Conservation (phyloP, 805 yeast species). For the Nakazawaea peltata region DNA sequence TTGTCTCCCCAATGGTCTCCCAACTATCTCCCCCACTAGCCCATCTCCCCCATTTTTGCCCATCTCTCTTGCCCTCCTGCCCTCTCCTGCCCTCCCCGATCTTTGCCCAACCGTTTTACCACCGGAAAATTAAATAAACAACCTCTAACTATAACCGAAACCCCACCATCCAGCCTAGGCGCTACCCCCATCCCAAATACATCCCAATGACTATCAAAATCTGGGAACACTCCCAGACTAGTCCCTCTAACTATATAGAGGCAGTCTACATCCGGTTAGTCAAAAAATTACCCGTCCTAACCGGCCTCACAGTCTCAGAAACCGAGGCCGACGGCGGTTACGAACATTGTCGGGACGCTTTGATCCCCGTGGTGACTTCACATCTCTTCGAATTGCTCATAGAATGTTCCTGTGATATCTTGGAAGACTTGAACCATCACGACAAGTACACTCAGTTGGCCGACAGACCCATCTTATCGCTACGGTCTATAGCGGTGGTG, state of each 20-base stretch:
- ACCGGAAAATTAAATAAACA: too few species aligned
- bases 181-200: too few species aligned
- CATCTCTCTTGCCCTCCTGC: too few species aligned
- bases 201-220: conserved; percentile 6
- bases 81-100: too few species aligned
- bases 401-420: conserved; percentile 15
- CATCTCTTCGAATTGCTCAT: conserved; percentile 23
- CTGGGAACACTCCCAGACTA: too few species aligned
- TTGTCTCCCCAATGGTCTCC: too few species aligned
- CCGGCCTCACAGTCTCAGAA: conserved; percentile 26
- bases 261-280: conserved; percentile 27
- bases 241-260: too few species aligned
- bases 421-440: conserved; percentile 19
- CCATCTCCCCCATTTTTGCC: too few species aligned
- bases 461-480: conserved; percentile 14
- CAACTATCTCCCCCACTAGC: too few species aligned
- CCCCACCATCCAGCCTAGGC: too few species aligned
- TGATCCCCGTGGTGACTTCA: conserved; percentile 22
- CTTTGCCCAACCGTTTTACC: too few species aligned
- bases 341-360: conserved; percentile 24
- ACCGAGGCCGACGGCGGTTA: conserved; percentile 28
- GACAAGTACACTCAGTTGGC: not conserved
- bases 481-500: conserved; percentile 28
- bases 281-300: conserved; percentile 25
- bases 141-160: too few species aligned